phyloP scores from a whole-genome alignment of 805 yeast genomes.

The Cyberlindnera sargentensis region DNA sequence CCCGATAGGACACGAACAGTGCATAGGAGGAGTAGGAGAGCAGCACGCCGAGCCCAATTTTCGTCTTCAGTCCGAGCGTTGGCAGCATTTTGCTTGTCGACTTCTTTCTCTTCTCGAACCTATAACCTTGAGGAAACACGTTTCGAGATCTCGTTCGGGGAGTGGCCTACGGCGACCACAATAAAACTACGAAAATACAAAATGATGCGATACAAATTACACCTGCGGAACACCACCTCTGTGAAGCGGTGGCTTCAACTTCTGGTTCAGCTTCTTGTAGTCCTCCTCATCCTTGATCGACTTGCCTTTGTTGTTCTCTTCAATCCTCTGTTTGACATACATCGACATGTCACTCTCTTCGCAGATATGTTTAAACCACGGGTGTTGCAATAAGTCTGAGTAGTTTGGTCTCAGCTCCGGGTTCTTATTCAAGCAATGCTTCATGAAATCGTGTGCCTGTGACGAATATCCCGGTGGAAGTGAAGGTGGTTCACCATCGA shows the following conservation, averaged over 20 bases:
- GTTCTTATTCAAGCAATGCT: conserved; percentile 66
- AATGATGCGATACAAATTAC: background rate
- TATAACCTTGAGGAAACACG: no score
- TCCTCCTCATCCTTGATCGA: conserved; percentile 14
- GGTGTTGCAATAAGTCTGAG: conserved; percentile 64
- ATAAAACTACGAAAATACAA: background rate
- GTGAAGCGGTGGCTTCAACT: conserved; percentile 26
- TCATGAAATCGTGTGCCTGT: conserved; percentile 81
- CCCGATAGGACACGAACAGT: conserved; percentile 46
- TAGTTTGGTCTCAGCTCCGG: conserved; percentile 82
- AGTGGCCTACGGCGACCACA: background rate
- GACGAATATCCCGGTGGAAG: conserved; percentile 59
- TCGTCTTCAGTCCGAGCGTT: conserved; percentile 17
- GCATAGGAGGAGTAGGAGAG: conserved; percentile 60
- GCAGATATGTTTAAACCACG: conserved; percentile 65
- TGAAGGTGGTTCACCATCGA: conserved; percentile 90
- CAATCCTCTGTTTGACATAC: conserved; percentile 31
- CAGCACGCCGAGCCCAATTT: conserved; percentile 24
- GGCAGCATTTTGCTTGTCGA: conserved; percentile 1
- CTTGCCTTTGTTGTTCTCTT: conserved; percentile 20
- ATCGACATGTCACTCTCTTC: conserved; percentile 30
- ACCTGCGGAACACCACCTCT: conserved; percentile 22
- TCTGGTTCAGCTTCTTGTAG: conserved; percentile 20
- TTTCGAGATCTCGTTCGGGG: no score
- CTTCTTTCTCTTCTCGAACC: no score